Conservation (phyloP, 352 stramenopile species). For the Globisporangium orthogonon region DNA sequence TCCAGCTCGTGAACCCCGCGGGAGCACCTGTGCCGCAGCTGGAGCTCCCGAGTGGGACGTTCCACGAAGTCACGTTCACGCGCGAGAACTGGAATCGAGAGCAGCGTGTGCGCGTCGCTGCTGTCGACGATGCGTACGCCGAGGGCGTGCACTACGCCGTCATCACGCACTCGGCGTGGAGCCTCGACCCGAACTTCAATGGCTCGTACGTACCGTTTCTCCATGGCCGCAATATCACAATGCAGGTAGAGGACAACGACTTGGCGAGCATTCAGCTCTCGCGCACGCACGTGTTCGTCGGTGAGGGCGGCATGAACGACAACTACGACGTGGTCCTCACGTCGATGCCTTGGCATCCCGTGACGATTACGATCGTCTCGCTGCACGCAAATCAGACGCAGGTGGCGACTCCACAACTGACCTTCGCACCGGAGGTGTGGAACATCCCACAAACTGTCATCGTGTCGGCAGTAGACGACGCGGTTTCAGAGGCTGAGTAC, state of each 20-base stretch:
- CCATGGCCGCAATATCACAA: conserved; percentile 42
- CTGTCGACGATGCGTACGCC: conserved; percentile 48
- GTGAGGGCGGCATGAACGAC: conserved; percentile 48
- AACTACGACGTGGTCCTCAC: conserved; percentile 49
- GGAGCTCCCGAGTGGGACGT: conserved; percentile 13
- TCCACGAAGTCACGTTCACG: conserved; percentile 35
- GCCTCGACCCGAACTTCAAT: conserved; percentile 52
- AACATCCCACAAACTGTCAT: conserved; percentile 36
- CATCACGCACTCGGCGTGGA: conserved; percentile 37
- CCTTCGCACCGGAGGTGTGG: conserved; percentile 41
- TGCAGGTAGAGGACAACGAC: conserved; percentile 74
- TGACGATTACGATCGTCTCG: conserved; percentile 33
- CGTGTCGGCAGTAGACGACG: conserved; percentile 51
- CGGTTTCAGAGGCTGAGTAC: conserved; percentile 50
- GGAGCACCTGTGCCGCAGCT: conserved; percentile 35
- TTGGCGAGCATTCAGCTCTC: conserved; percentile 41
- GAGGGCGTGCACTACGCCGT: conserved; percentile 59
- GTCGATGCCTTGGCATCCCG: conserved; percentile 52
- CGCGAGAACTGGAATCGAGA: conserved; percentile 59
- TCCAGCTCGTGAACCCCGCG: conserved; percentile 24
- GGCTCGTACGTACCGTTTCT: conserved; percentile 48
- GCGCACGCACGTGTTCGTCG: conserved; percentile 48
- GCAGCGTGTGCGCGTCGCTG: conserved; percentile 44
- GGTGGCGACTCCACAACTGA: conserved; percentile 19
- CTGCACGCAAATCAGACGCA: conserved; percentile 40